Evolutionary conservation across 2,329 filamentous ascomycete genomes (phyloP), one percentile per base, ranked within the genome.

Genomic region (Fusarium sp.): DNA sequence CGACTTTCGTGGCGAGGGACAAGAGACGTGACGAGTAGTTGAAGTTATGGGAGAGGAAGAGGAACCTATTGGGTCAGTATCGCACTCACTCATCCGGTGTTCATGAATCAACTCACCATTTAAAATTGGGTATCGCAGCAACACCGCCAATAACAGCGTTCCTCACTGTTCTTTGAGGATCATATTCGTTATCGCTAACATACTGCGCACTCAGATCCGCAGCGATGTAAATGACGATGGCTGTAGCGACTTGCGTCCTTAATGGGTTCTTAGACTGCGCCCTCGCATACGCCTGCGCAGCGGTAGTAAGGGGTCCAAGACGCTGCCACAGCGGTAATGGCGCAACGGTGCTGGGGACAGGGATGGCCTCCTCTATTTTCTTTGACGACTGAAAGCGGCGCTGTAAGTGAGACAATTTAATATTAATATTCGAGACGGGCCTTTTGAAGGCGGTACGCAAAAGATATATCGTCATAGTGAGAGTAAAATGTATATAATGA

Each of bases 41-140:
- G 86, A 97, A 97, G 80, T 90, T 87, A 63, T 88, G 85, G 44
- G 92, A 91, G 16, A 98, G 87, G 81, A 91, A 97, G 72, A 94
- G 84, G 81, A 93, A 92, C 91, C 91, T 93, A 67, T 18, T 6
- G 13, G 6, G 29, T 70, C 4, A 73, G 45, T 25, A 18, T n/a
- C 18, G 6, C 9, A 6, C 1, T 20, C 24, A 32, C 24, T 8
- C 12, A 11, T 12, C 2, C 18, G 6, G 20, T 7, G 6, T 5
- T 32, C 11, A 22, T 16, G 5, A 0, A 11, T 22, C 20, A 6
- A 75, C 85, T 68, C 85, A 97, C 94, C 94, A 97, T 74, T 88
- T 88, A 78, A 94, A 97, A 47, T 87, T 88, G 1, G 94, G 94
- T 62, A 97, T 92, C 20, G 91, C 90, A 13, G 87, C 88, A 49